A percentile compares a stretch with the other conserved stretches of the same genome.
phyloP scores from a whole-genome alignment of 2,329 filamentous ascomycete genomes.

The Blastomyces emzantsi region DNA sequence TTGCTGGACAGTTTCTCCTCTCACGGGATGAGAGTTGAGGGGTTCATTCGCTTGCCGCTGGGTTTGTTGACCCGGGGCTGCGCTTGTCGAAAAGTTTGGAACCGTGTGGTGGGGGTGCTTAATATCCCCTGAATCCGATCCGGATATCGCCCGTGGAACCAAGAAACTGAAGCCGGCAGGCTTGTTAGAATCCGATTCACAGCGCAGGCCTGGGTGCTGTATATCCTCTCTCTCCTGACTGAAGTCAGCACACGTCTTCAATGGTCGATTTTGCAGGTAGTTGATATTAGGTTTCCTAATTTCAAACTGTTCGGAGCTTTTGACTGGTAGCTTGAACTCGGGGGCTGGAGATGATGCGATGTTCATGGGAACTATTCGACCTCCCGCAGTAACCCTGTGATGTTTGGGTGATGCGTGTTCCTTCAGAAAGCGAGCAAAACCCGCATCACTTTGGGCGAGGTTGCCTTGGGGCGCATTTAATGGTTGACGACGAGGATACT shows the following conservation, averaged over 20 bases:
- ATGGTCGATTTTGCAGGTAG: background rate
- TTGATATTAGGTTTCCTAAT: background rate
- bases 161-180: background rate
- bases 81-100: background rate
- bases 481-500: conserved; percentile 25
- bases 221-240: background rate
- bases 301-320: conserved; percentile 13
- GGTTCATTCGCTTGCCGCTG: background rate
- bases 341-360: conserved; percentile 27
- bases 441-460: conserved; percentile 30
- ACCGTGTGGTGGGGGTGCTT: background rate
- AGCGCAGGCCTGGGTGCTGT: background rate
- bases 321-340: conserved; percentile 26
- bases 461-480: conserved; percentile 26
- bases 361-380: conserved; percentile 41
- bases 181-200: background rate
- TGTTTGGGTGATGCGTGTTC: conserved; percentile 42
- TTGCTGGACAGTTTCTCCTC: background rate
- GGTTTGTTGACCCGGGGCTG: conserved; percentile 8
- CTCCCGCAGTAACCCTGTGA: conserved; percentile 42
- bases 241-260: background rate
- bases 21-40: background rate
- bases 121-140: background rate
- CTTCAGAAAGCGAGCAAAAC: conserved; percentile 40
- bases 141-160: background rate